Conservation (phyloP, 345 rosid species). For the Arabis hirsuta region DNA sequence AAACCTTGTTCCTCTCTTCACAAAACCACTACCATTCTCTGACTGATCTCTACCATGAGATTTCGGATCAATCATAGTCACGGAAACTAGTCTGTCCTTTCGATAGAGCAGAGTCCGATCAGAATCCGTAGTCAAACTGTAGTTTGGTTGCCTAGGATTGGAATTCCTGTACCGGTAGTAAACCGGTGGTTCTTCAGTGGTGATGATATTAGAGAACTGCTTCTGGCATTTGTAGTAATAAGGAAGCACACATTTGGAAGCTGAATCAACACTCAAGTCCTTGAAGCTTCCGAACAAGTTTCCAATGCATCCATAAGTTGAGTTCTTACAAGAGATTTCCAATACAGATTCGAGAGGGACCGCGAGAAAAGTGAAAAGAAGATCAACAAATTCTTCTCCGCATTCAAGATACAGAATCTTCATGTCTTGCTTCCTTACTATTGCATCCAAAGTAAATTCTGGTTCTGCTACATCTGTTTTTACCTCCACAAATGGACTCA, state of each 20-base stretch:
- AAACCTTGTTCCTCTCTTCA: constrained; percentile 27
- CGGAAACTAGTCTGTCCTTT: constrained; percentile 14
- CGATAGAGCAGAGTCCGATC: constrained; percentile 9
- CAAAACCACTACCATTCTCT: constrained; percentile 12
- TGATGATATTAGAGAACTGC: not conserved
- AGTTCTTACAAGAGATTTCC: not conserved
- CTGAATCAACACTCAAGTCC: not conserved
- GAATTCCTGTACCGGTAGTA: constrained; percentile 20
- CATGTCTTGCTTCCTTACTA: constrained; percentile 19
- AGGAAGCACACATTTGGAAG: constrained; percentile 8
- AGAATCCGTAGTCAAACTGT: constrained; percentile 12
- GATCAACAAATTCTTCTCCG: constrained; percentile 31
- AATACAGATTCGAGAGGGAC: not conserved
- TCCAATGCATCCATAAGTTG: constrained; percentile 6
- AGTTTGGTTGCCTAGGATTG: constrained; percentile 20
- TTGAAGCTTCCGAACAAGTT: constrained; percentile 7
- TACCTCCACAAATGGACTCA: not conserved
- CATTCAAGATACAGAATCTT: constrained; percentile 4
- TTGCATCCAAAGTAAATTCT: constrained; percentile 12
- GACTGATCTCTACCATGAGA: not conserved
- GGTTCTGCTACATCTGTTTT: not conserved
- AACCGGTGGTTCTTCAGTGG: not conserved
- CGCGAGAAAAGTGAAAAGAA: constrained; percentile 19
- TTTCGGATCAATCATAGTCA: constrained; percentile 27
- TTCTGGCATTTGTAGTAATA: constrained; percentile 16